A percentile compares a stretch with the other conserved stretches of the same genome.
Conservation (phyloP, 1,139 yeast species). For the Candida freyschussii region DNA sequence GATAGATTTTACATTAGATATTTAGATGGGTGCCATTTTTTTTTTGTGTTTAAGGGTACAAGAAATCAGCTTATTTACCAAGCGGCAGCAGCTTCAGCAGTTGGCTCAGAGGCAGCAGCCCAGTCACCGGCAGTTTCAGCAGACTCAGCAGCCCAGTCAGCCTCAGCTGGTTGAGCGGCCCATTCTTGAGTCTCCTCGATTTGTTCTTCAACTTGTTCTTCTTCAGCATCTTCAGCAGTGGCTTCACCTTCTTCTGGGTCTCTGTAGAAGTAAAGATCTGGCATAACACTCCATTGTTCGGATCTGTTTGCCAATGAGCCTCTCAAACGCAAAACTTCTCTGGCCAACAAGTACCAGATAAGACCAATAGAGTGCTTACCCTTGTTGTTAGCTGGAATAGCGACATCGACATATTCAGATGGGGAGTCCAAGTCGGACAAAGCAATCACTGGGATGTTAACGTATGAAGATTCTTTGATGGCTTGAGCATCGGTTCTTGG, state of each 20-base stretch:
- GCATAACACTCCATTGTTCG: conserved; percentile 98
- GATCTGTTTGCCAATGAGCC: conserved; percentile 97
- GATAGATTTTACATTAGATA: conserved; percentile 24
- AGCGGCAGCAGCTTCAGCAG: conserved; percentile 24
- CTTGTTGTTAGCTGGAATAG: conserved; percentile 99
- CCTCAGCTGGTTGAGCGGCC: conserved; percentile 68
- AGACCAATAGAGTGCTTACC: conserved; percentile 99
- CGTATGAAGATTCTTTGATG: conserved; percentile 99
- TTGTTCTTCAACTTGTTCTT: conserved; percentile 57
- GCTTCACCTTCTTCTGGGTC: conserved; percentile 99
- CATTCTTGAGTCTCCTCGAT: conserved; percentile 66
- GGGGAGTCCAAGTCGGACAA: conserved; percentile 98
- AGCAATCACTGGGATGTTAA: conserved; percentile 99
- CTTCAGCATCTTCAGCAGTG: conserved; percentile 64
- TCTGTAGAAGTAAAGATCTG: conserved; percentile 99
- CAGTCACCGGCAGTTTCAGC: conserved; percentile 41
- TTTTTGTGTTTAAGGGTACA: conserved; percentile 10
- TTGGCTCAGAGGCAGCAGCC: conserved; percentile 28
- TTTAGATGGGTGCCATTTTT: conserved; percentile 15
- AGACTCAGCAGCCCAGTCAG: conserved; percentile 74
- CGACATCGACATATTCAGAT: conserved; percentile 98
- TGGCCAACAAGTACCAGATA: conserved; percentile 98
- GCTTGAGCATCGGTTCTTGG: conserved; percentile 99
- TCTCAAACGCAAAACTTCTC: conserved; percentile 99
- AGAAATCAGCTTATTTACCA: conserved; percentile 19